Percentiles rank a stretch among this genome's conserved stretches.
These are phyloP conservation scores for Ceratocystis smalleyi DNA, from an alignment of 2,329 filamentous ascomycete species.

Conservation along the genomic window DNA sequence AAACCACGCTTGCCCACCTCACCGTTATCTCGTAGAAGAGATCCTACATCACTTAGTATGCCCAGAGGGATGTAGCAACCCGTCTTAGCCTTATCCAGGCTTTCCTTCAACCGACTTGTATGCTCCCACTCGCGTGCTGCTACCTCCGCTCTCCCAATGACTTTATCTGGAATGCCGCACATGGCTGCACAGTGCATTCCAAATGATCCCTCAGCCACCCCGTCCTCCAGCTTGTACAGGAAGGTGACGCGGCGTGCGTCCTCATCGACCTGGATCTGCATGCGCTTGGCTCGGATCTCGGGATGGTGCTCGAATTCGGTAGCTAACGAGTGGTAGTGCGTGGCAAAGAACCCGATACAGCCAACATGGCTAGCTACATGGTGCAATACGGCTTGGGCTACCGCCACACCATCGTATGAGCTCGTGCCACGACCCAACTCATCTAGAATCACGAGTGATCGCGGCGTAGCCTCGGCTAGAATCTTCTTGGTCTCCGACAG, in stretches of 20 bases:
- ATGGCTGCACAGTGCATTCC: slow-evolving; percentile 98
- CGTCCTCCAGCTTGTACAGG: slow-evolving; percentile 82
- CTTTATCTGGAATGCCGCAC: slow-evolving; percentile 75
- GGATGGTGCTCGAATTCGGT: slow-evolving; percentile 82
- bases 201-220: slow-evolving; percentile 90
- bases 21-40: slow-evolving; percentile 47
- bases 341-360: slow-evolving; percentile 91
- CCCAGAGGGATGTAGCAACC: slow-evolving; percentile 74
- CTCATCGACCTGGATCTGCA: slow-evolving; percentile 91
- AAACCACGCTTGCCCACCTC: slow-evolving; percentile 38
- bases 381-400: slow-evolving; percentile 93
- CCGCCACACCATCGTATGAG: slow-evolving; percentile 90
- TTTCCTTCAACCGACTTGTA: slow-evolving; percentile 78
- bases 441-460: slow-evolving; percentile 90
- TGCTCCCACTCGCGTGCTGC: slow-evolving; percentile 92
- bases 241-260: slow-evolving; percentile 79
- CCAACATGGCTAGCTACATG: slow-evolving; percentile 88
- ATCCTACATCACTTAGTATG: slow-evolving; percentile 72
- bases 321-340: slow-evolving; percentile 88
- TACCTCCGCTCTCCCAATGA: slow-evolving; percentile 75
- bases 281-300: slow-evolving; percentile 70
- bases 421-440: slow-evolving; percentile 89
- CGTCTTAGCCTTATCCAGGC: slow-evolving; percentile 62
- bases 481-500: slow-evolving; percentile 97
- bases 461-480: slow-evolving; percentile 77